Conservation (phyloP, 495 filamentous ascomycete genomes). For the Neurospora sp. region DNA sequence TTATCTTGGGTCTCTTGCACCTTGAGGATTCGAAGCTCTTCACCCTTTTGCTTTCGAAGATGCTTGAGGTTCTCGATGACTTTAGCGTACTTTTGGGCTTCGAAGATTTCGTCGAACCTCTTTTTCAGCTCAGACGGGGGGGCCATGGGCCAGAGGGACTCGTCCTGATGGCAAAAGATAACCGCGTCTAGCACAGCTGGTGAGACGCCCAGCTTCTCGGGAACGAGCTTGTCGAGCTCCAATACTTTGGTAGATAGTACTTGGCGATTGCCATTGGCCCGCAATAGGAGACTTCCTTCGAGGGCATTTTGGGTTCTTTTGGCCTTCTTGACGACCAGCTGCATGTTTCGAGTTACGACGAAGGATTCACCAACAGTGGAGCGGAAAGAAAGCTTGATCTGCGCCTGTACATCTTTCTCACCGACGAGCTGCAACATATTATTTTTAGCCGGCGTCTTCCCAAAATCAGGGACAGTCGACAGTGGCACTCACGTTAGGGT, state of each 20-base stretch:
- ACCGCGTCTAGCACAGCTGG: slow-evolving; percentile 83
- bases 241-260: slow-evolving; percentile 66
- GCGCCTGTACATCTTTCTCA: slow-evolving; percentile 83
- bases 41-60: slow-evolving; percentile 71
- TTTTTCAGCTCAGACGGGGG: slow-evolving; percentile 78
- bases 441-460: neutral
- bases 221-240: slow-evolving; percentile 74
- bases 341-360: slow-evolving; percentile 70
- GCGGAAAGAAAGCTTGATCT: slow-evolving; percentile 83
- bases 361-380: slow-evolving; percentile 63
- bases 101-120: slow-evolving; percentile 94
- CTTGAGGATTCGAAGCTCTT: slow-evolving; percentile 59
- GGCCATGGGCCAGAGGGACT: slow-evolving; percentile 96
- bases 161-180: slow-evolving; percentile 98
- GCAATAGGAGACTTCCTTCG: slow-evolving; percentile 63
- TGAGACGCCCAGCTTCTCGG: slow-evolving; percentile 82
- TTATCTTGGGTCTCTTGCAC: slow-evolving; percentile 67
- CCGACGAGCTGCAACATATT: slow-evolving; percentile 50
- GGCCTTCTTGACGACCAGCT: slow-evolving; percentile 77
- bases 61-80: slow-evolving; percentile 89
- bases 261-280: slow-evolving; percentile 70
- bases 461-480: neutral
- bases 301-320: slow-evolving; percentile 63
- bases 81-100: slow-evolving; percentile 92
- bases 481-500: slow-evolving; percentile 56